Evolutionary conservation across 441 rosid genomes (phyloP).

Genomic region (Eugenia klotzschiana): DNA sequence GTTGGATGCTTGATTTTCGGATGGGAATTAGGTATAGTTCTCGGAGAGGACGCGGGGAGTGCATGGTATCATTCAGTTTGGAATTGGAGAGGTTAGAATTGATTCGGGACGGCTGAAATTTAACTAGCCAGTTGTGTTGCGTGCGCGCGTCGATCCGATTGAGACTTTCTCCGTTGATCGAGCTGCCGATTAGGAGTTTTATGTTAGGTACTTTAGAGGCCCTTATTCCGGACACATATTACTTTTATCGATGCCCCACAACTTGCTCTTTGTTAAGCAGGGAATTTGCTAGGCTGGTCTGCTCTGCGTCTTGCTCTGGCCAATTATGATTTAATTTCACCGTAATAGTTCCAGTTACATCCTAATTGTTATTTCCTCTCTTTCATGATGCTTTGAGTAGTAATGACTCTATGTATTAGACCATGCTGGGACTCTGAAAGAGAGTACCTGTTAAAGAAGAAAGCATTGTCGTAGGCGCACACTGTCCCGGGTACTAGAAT

Average conservation of each 20-base stretch:
- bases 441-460: background rate
- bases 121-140: background rate
- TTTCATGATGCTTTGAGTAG: background rate
- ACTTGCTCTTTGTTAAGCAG: background rate
- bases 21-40: background rate
- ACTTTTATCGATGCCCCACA: background rate
- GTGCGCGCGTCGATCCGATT: background rate
- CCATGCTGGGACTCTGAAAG: background rate
- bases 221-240: background rate
- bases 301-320: background rate
- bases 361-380: background rate
- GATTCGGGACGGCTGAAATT: background rate
- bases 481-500: background rate
- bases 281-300: background rate
- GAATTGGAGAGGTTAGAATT: background rate
- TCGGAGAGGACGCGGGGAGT: background rate
- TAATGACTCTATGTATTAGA: background rate
- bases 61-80: background rate
- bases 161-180: background rate
- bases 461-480: background rate
- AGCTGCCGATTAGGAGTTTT: background rate
- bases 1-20: background rate
- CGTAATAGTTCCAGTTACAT: background rate
- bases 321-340: background rate
- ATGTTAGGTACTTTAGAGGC: fast-evolving